Percentiles rank a stretch among this genome's conserved stretches.
phyloP scores from a whole-genome alignment of 352 stramenopile genomes.

The Pythium insidiosum region DNA sequence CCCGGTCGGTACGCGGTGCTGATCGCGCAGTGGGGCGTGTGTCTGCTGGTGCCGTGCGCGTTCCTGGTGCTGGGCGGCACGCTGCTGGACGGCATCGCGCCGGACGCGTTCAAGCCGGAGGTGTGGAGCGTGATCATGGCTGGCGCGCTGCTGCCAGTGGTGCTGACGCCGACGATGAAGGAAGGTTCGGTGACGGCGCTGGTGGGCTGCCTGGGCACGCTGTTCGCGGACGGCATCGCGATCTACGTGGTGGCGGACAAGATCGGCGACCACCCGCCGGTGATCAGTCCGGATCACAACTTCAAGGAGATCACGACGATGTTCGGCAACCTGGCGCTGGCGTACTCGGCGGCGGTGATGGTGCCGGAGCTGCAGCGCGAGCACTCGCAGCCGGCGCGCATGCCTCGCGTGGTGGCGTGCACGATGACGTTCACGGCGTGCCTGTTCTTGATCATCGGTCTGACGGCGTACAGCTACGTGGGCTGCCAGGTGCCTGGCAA shows the following conservation, averaged over 20 bases:
- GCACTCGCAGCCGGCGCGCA: constrained; percentile 14
- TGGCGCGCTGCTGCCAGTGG: constrained; percentile 7
- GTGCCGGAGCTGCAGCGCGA: constrained; percentile 18
- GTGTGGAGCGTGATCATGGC: constrained; percentile 21
- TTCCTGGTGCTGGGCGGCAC: constrained; percentile 20
- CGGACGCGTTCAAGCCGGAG: constrained; percentile 4
- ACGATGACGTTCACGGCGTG: constrained; percentile 15
- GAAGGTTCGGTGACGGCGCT: constrained; percentile 12
- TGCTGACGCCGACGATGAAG: constrained; percentile 17
- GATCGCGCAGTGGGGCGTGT: constrained; percentile 8
- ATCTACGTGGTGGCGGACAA: constrained; percentile 4
- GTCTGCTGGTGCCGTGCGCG: constrained; percentile 7
- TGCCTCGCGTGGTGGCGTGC: constrained; percentile 15
- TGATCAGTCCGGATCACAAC: constrained; percentile 4
- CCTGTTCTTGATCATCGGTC: constrained; percentile 15
- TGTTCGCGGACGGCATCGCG: constrained; percentile 17
- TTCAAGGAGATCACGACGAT: constrained; percentile 13
- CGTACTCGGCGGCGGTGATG: constrained; percentile 1
- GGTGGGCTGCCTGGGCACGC: constrained; percentile 15
- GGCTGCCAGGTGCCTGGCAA: constrained; percentile 21
- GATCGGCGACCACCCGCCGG: constrained; percentile 7
- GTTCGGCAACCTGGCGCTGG: constrained; percentile 16
- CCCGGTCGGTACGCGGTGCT: constrained; percentile 15
- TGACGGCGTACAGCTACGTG: constrained; percentile 9
- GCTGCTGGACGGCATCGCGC: constrained; percentile 14